Base-by-base conservation (phyloP, 2,329 filamentous ascomycete species). In the Chrysoporthe deuterocubensis region DNA sequence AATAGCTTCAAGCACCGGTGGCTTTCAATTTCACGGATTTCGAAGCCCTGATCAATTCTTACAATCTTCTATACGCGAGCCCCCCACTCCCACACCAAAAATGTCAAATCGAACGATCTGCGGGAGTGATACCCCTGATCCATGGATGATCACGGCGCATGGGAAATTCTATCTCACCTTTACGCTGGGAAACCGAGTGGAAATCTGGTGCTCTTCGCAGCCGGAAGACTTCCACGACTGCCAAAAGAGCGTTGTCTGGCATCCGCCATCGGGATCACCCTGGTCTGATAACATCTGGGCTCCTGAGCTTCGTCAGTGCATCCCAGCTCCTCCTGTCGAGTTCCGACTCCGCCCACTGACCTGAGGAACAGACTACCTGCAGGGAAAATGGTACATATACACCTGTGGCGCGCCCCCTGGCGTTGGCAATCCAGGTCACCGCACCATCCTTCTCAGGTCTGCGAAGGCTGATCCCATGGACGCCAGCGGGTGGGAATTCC, bases 141-240 rank as follows among this genome's bases (percentile, higher is more conserved):
- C 75, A 21, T 76, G 75, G 75, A 71, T 76, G 66, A 34, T 76
- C 46, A 68, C 72, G 11, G 67, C 68, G 9, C 66, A 71, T 18
- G 66, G 70, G 66, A 63, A 63, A 34, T 76, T 73, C 68, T 67
- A 64, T 44, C 44, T 67, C 72, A 76, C 70, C 67, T 76, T 71
- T 43, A 72, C 69, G 4, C 71, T 76, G 62, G 76, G 74, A 64
- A 74, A 78, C 70, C 76, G 77, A 26, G 69, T 78, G 61, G 76
- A 78, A 64, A 77, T 78, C 26, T 78, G 76, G 77, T 64, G 66
- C 26, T 78, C 76, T 0, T 62, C 64, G 2, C 59, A 69, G 11
- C 73, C 78, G 67, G 75, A 78, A 34, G 62, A 77, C 58, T 78
- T 78, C 66, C 65, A 69, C 48, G 57, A 69, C 43, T 72, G 73